Conservation (phyloP, 306 rosid genomes). For the Rubus idaeus region DNA sequence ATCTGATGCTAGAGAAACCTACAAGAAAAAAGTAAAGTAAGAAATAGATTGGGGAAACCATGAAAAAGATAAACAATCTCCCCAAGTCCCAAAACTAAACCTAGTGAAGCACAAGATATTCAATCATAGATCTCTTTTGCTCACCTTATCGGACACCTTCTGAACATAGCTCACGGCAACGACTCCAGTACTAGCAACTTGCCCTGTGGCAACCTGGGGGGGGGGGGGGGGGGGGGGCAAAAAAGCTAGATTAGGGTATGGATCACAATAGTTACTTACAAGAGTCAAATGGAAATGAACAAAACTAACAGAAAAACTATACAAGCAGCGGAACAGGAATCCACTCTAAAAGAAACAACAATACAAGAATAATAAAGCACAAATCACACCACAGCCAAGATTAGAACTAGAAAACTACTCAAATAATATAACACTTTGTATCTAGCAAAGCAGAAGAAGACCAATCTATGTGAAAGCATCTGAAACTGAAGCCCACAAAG, state of each 20-base stretch:
- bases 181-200: slow-evolving; percentile 95
- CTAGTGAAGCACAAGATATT: slow-evolving; percentile 19
- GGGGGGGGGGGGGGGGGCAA: slow-evolving; percentile 24
- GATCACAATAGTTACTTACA: background rate
- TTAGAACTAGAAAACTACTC: background rate
- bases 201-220: slow-evolving; percentile 90
- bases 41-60: background rate
- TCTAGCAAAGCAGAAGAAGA: too few species aligned
- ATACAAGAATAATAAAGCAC: background rate
- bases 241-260: background rate
- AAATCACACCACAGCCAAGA: background rate
- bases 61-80: background rate
- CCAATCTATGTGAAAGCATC: too few species aligned
- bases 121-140: slow-evolving; percentile 19
- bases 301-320: background rate
- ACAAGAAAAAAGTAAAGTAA: slow-evolving; percentile 11
- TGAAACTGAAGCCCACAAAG: background rate
- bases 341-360: background rate
- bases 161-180: slow-evolving; percentile 93
- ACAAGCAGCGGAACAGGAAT: background rate
- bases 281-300: background rate
- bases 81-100: slow-evolving; percentile 2
- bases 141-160: slow-evolving; percentile 93
- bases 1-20: slow-evolving; percentile 93
- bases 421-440: too few species aligned